phyloP scores from a whole-genome alignment of 345 rosid genomes.

The Physaria fendleri region DNA sequence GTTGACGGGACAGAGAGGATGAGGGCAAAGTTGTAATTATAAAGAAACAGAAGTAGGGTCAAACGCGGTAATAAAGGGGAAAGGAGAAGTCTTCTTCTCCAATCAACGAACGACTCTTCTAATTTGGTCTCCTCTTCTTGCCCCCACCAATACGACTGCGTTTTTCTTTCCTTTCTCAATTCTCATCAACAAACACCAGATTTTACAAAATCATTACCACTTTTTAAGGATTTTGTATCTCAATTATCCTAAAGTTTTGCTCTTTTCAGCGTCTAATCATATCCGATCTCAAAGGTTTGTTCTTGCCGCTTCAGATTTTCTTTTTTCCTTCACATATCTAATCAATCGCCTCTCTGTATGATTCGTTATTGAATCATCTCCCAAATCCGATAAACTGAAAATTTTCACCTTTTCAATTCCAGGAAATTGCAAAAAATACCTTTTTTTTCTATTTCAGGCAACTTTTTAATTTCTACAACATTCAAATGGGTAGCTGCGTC shows the following conservation, averaged over 20 bases:
- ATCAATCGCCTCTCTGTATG: not conserved
- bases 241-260: not conserved
- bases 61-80: constrained; percentile 15
- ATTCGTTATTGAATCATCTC: not conserved
- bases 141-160: constrained; percentile 15
- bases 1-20: not conserved
- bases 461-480: constrained; percentile 20
- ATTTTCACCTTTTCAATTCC: not conserved
- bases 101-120: constrained; percentile 23
- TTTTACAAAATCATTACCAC: not conserved
- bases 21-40: constrained; percentile 1
- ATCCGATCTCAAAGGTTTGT: constrained; percentile 13
- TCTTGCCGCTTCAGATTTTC: not conserved
- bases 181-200: not conserved
- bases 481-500: constrained; percentile 48
- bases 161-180: not conserved
- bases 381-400: not conserved
- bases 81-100: constrained; percentile 19
- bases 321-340: not conserved
- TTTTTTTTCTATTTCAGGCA: not conserved
- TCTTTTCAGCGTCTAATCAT: constrained; percentile 1
- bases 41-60: not conserved
- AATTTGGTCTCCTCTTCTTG: constrained; percentile 17
- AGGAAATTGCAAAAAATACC: not conserved
- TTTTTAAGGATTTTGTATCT: not conserved